Conservation (phyloP, 1,139 yeast genomes). For the Candida gigantensis region DNA sequence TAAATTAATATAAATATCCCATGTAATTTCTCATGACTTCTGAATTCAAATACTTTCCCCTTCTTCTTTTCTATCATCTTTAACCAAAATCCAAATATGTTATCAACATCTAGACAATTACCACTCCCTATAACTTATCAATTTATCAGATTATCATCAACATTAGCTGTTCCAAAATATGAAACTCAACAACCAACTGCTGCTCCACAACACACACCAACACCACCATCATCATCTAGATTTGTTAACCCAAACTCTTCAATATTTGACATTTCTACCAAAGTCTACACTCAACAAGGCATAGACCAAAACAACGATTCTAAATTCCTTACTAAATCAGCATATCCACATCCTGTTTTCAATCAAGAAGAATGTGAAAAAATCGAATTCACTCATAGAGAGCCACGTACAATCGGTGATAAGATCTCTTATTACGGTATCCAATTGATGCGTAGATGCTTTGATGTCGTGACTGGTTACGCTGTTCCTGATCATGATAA, state of each 20-base stretch:
- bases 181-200: too few relatives aligned
- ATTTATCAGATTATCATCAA: conserved; percentile 5
- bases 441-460: conserved; percentile 44
- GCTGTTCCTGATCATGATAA: conserved; percentile 46
- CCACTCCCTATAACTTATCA: not conserved
- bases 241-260: not conserved
- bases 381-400: conserved; percentile 54
- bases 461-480: conserved; percentile 70
- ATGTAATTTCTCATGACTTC: not conserved
- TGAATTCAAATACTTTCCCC: too few relatives aligned
- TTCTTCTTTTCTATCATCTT: too few relatives aligned
- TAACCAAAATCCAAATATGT: not conserved
- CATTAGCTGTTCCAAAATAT: conserved; percentile 3
- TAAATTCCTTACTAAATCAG: conserved; percentile 42
- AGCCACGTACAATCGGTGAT: conserved; percentile 52
- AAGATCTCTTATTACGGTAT: conserved; percentile 52
- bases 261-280: conserved; percentile 29
- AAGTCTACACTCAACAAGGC: conserved; percentile 25
- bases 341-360: conserved; percentile 61
- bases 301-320: conserved; percentile 27
- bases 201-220: too few relatives aligned
- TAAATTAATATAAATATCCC: conserved; percentile 1
- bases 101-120: too few relatives aligned
- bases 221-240: not conserved
- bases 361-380: conserved; percentile 46